Base-by-base conservation (phyloP, 768 basidiomycete genomes). In the Russula compacta region DNA sequence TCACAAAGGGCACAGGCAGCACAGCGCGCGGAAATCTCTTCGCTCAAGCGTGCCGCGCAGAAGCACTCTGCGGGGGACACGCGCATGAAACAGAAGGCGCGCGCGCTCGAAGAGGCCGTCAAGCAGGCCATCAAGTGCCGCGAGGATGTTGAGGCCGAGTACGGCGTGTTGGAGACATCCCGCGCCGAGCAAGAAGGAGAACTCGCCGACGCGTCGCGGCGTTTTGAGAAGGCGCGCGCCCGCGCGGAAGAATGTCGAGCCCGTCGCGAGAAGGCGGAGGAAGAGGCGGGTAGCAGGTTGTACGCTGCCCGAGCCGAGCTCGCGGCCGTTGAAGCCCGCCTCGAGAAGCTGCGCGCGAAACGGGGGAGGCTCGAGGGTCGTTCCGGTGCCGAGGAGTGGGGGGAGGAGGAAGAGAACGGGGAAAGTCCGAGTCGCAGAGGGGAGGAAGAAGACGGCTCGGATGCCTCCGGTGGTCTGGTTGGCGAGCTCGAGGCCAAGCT, bases 71-170 rank as follows among this genome's bases (percentile, higher is more conserved):
- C 83, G 1, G 79, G 82, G 2, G 95, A 98, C 70, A 77, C 83
- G 24, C 82, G 92, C n/a, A 84, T 86, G 10, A 83, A 84, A 47
- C 93, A 95, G 71, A 95, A 92, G 67, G 83, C 87, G 10, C 79
- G 93, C 11, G 90, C 94, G 1, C 74, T 95, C 42, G 92, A 95
- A 70, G 92, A 95, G 69, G 88, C 92, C 2, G 85, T 87, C 12
- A 92, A 89, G 68, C 84, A 90, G 56, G 84, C 89, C 1, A 52
- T 69, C 4, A 71, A 82, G 7, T 77, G 76, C 0, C 77, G 81
- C 4, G 76, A 74, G 36, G 74, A 80, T 14, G 66, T 82, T 61
- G 73, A 86, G 71, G 66, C 74, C 64, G 71, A 73, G 62, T 71
- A 72, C 1, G 67, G 53, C 33, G 72, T 71, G 1, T 70, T 82